phyloP scores from a whole-genome alignment of 2,329 filamentous ascomycete species.

The Colletotrichum endophyticum region DNA sequence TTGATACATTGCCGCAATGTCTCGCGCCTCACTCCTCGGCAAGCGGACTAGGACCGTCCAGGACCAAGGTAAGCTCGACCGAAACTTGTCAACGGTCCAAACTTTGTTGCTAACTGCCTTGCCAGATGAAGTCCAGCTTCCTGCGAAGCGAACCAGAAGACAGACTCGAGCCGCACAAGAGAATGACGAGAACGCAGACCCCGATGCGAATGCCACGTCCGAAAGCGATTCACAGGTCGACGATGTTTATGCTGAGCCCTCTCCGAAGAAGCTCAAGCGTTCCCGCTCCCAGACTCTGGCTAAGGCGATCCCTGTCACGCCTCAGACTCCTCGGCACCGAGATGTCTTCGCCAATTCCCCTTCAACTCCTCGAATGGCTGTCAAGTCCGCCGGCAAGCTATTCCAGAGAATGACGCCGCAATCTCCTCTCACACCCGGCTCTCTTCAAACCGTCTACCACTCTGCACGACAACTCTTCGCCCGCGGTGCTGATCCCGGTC shows the following conservation, averaged over 20 bases:
- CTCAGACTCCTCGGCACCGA: slow-evolving; percentile 77
- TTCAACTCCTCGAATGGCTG: slow-evolving; percentile 82
- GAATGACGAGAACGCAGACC: slow-evolving; percentile 72
- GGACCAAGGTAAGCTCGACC: slow-evolving; percentile 22
- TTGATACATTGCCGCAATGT: slow-evolving; percentile 16
- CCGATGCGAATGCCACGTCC: slow-evolving; percentile 39
- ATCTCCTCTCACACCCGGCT: slow-evolving; percentile 73
- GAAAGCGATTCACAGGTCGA: slow-evolving; percentile 50
- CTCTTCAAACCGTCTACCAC: slow-evolving; percentile 81
- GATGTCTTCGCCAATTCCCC: slow-evolving; percentile 77
- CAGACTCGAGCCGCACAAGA: slow-evolving; percentile 46
- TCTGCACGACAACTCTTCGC: slow-evolving; percentile 87
- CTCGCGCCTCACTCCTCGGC: slow-evolving; percentile 26
- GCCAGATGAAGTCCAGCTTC: slow-evolving; percentile 27
- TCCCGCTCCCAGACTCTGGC: slow-evolving; percentile 33
- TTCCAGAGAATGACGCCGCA: slow-evolving; percentile 81
- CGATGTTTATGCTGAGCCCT: slow-evolving; percentile 33
- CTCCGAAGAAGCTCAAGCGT: slow-evolving; percentile 27
- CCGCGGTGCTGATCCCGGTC: slow-evolving; percentile 75
- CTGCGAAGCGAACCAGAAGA: slow-evolving; percentile 53
- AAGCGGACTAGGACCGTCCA: slow-evolving; percentile 25
- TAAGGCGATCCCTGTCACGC: slow-evolving; percentile 63
- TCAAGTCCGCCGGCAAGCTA: slow-evolving; percentile 77
- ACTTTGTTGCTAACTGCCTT: neutral
- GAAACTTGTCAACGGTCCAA: neutral